A percentile compares a stretch with the other conserved stretches of the same genome.
These are phyloP conservation scores for Hypoxylon rickii DNA, from an alignment of 495 filamentous ascomycete genomes.

Conservation along the genomic window DNA sequence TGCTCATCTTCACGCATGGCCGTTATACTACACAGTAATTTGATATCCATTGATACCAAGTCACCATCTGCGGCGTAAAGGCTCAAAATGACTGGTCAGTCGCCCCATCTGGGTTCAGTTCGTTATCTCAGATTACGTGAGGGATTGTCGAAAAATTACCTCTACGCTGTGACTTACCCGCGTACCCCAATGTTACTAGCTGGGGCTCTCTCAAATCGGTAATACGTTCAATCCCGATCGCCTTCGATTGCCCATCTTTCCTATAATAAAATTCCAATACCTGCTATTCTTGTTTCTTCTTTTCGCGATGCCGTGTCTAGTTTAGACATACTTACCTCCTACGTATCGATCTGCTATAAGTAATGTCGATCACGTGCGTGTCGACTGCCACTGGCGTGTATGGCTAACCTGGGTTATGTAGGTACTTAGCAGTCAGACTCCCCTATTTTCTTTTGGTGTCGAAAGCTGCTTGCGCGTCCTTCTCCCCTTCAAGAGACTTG, in stretches of 20 bases:
- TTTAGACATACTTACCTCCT: neutral
- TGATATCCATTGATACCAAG: neutral
- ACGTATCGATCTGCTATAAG: neutral
- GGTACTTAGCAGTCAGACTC: no score
- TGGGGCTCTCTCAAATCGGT: no score
- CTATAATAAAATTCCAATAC: no score
- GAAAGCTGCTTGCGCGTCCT: slow-evolving; percentile 36
- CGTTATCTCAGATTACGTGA: slow-evolving; percentile 27
- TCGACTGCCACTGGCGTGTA: slow-evolving; percentile 11
- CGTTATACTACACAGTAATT: neutral
- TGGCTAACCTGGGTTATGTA: no score
- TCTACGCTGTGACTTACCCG: neutral
- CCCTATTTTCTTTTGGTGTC: slow-evolving; percentile 23
- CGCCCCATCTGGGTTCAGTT: slow-evolving; percentile 8
- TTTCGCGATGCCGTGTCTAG: no score
- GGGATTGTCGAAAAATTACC: slow-evolving; percentile 1
- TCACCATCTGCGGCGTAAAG: slow-evolving; percentile 3
- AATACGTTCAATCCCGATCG: slow-evolving; percentile 4
- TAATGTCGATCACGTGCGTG: slow-evolving; percentile 20
- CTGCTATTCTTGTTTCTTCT: no score
- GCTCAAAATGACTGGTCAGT: slow-evolving; percentile 26
- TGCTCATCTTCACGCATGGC: no score
- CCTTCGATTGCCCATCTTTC: slow-evolving; percentile 1
- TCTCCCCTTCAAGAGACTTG: slow-evolving; percentile 30
- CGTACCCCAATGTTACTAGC: no score